Evolutionary conservation across 192 early-diverging fungal genomes (phyloP).

Genomic region (Umbelopsis vinacea): DNA sequence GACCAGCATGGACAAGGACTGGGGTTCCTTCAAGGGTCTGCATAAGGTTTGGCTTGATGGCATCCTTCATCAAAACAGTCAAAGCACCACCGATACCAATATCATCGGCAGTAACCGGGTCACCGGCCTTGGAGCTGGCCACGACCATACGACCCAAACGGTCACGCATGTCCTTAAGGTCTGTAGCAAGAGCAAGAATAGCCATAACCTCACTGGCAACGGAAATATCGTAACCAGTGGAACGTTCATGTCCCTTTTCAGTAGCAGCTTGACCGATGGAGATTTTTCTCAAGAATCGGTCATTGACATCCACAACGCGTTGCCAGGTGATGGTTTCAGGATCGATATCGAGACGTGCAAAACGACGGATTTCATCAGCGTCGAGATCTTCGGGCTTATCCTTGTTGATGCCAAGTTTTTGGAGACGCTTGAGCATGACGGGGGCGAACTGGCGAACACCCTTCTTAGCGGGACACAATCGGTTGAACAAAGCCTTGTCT

Average conservation of each 20-base stretch:
- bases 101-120: conserved; percentile 94
- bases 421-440: conserved; percentile 83
- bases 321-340: conserved; percentile 96
- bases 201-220: conserved; percentile 99
- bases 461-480: conserved; percentile 87
- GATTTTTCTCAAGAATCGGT: conserved; percentile 92
- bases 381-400: conserved; percentile 81
- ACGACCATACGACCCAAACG: conserved; percentile 96
- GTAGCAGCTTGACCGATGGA: conserved; percentile 86
- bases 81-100: conserved; percentile 94
- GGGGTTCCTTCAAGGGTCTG: conserved; percentile 99
- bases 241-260: conserved; percentile 84
- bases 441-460: conserved; percentile 82
- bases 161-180: conserved; percentile 90
- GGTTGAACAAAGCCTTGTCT: conserved; percentile 82
- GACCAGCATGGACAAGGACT: conserved; percentile 97
- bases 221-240: conserved; percentile 97
- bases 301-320: conserved; percentile 95
- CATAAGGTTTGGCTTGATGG: conserved; percentile 98
- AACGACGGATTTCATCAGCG: conserved; percentile 72
- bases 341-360: conserved; percentile 95
- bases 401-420: conserved; percentile 82
- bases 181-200: conserved; percentile 90
- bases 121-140: conserved; percentile 77
- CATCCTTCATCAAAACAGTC: conserved; percentile 97